Percentiles rank a stretch among this genome's conserved stretches.
phyloP scores from a whole-genome alignment of 2,329 filamentous ascomycete species.

The Gnomoniopsis smithogilvyi region DNA sequence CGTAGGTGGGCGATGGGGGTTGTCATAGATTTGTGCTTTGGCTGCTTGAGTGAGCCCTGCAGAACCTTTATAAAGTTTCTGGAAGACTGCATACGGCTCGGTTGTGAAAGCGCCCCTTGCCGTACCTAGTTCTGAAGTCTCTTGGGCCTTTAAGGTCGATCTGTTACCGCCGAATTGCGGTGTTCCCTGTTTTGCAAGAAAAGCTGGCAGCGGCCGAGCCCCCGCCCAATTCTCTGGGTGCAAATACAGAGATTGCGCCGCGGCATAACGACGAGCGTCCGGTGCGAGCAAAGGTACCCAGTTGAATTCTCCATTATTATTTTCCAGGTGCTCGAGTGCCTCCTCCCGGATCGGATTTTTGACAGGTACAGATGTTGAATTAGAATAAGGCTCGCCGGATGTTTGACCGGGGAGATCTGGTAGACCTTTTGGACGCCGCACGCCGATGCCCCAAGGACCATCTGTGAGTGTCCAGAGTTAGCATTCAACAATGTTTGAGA shows the following conservation, averaged over 20 bases:
- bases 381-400: not conserved
- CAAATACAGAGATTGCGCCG: not conserved
- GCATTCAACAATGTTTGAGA: not conserved
- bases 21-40: not conserved
- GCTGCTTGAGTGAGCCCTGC: not conserved
- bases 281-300: not conserved
- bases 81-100: not conserved
- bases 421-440: not conserved
- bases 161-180: not conserved
- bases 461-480: not conserved
- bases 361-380: not conserved
- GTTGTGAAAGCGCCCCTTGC: too few relatives aligned
- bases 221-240: not conserved
- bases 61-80: not conserved
- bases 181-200: not conserved
- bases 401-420: conserved; percentile 2
- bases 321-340: not conserved
- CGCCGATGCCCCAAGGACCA: conserved; percentile 2
- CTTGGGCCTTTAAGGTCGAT: not conserved
- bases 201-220: not conserved
- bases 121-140: too few relatives aligned
- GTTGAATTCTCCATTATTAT: not conserved
- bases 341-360: not conserved
- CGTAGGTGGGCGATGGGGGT: not conserved
- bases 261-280: not conserved